Conservation (phyloP, 2,329 filamentous ascomycete genomes). For the Aquanectria penicillioides region DNA sequence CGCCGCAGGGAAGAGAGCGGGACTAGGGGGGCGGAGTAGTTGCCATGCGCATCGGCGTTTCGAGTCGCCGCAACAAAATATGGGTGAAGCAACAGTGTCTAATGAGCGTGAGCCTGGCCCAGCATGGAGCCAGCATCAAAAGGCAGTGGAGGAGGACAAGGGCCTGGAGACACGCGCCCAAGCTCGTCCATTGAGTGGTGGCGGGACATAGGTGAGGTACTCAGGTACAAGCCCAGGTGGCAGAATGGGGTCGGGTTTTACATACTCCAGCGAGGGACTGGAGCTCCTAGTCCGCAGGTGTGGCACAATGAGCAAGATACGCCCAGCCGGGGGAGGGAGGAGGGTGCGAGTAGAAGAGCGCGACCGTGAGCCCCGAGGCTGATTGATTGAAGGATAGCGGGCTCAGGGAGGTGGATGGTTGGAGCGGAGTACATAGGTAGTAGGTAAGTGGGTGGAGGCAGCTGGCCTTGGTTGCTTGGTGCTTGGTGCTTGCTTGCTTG, state of each 20-base stretch:
- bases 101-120: slow-evolving; percentile 14
- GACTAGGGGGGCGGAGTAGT: slow-evolving; percentile 9
- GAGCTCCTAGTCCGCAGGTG: slow-evolving; percentile 29
- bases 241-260: slow-evolving; percentile 13
- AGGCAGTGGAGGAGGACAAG: slow-evolving; percentile 23
- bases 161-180: slow-evolving; percentile 18
- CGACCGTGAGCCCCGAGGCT: slow-evolving; percentile 34
- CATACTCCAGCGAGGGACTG: slow-evolving; percentile 23
- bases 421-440: slow-evolving; percentile 16
- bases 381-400: slow-evolving; percentile 43
- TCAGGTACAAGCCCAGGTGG: slow-evolving; percentile 15
- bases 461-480: slow-evolving; percentile 16
- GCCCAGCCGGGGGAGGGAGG: slow-evolving; percentile 34
- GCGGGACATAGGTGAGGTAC: slow-evolving; percentile 14
- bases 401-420: slow-evolving; percentile 34
- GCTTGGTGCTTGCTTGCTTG: slow-evolving; percentile 7
- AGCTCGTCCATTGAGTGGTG: slow-evolving; percentile 17
- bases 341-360: slow-evolving; percentile 38
- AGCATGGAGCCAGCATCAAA: slow-evolving; percentile 19
- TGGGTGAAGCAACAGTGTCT: slow-evolving; percentile 8
- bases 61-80: slow-evolving; percentile 9
- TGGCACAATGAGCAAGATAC: slow-evolving; percentile 38
- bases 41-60: slow-evolving; percentile 26
- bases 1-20: slow-evolving; percentile 2
- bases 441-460: slow-evolving; percentile 24